Conservation (phyloP, 176 grass and related monocot genomes). For the Areca catechu region DNA sequence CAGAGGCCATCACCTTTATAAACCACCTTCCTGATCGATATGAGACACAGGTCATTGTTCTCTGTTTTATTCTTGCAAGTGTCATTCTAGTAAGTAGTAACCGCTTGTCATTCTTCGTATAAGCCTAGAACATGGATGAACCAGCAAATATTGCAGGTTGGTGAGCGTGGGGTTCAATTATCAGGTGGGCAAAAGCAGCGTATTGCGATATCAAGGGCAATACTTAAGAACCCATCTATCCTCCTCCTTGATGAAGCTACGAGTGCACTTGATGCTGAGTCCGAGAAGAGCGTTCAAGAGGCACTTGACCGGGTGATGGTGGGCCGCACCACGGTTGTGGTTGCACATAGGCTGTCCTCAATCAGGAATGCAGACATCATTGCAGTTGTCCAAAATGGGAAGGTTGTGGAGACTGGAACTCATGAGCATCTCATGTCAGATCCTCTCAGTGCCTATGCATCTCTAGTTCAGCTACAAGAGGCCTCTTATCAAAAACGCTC, state of each 20-base stretch:
- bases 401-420: slow-evolving; percentile 79
- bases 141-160: slow-evolving; percentile 37
- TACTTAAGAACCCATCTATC: slow-evolving; percentile 88
- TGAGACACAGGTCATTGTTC: slow-evolving; percentile 56
- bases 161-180: slow-evolving; percentile 84
- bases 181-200: slow-evolving; percentile 98
- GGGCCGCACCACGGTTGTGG: slow-evolving; percentile 80
- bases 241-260: slow-evolving; percentile 96
- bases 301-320: slow-evolving; percentile 95
- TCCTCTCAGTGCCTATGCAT: slow-evolving; percentile 48
- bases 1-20: slow-evolving; percentile 83
- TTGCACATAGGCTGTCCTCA: slow-evolving; percentile 81
- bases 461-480: slow-evolving; percentile 81
- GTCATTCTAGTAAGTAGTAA: neutral
- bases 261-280: slow-evolving; percentile 84
- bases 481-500: slow-evolving; percentile 18
- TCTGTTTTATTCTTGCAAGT: neutral
- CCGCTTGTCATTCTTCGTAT: too few species aligned
- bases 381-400: slow-evolving; percentile 74
- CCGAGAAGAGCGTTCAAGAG: slow-evolving; percentile 93
- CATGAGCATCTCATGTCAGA: slow-evolving; percentile 77
- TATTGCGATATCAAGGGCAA: slow-evolving; percentile 82
- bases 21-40: slow-evolving; percentile 78
- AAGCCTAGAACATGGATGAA: neutral
- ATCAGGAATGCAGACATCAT: slow-evolving; percentile 83